phyloP scores from a whole-genome alignment of 805 yeast genomes.

The Lipomyces kockii region DNA sequence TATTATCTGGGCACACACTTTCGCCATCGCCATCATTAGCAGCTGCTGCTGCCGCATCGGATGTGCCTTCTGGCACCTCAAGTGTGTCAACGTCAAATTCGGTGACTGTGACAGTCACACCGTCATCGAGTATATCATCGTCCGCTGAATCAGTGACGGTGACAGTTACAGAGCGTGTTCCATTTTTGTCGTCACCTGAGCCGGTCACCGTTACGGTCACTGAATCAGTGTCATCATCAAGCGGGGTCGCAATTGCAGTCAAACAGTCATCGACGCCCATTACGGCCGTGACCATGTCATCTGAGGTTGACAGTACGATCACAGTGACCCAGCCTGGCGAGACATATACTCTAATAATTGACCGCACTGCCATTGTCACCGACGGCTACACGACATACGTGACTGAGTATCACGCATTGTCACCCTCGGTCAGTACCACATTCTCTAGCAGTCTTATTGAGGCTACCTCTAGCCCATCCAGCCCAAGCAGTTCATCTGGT shows the following conservation, averaged over 20 bases:
- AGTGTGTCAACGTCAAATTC: background rate
- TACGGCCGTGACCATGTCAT: background rate
- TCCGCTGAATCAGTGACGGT: background rate
- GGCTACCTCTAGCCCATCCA: background rate
- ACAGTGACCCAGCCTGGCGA: slow-evolving; percentile 8
- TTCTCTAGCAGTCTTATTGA: background rate
- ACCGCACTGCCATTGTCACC: background rate
- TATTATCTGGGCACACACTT: background rate
- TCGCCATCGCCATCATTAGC: no score
- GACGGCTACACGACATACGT: background rate
- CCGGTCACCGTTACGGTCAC: slow-evolving; percentile 6
- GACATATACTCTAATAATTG: background rate
- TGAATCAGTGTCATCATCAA: background rate
- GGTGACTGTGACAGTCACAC: background rate
- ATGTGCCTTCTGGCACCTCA: background rate
- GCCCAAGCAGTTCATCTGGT: background rate
- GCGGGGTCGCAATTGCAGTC: background rate
- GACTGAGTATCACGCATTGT: background rate
- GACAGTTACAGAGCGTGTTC: background rate
- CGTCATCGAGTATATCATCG: background rate
- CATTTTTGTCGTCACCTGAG: background rate
- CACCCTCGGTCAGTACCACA: background rate
- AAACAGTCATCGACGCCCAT: background rate
- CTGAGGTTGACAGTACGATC: background rate
- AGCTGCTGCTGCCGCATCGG: no score